Base-by-base conservation (phyloP, 2,329 filamentous ascomycete species). In the Plenodomus biglobosus region DNA sequence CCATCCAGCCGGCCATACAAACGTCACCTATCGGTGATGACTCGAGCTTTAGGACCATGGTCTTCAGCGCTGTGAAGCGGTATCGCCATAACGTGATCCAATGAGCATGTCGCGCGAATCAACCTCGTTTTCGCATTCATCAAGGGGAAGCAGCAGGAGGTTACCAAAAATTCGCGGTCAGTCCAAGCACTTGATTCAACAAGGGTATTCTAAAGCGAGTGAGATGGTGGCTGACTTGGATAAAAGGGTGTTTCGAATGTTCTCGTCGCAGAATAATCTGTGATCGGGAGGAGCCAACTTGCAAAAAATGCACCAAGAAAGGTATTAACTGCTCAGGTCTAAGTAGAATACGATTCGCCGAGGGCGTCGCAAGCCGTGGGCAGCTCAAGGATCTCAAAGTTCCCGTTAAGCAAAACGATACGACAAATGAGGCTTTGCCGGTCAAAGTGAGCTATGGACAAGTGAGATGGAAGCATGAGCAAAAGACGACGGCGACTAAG, bases 281-380 rank as follows among this genome's bases (percentile, higher is more conserved):
- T 54, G 73, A 76, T 54, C 72, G 70, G 49, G 62, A 64, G 16
- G 66, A 72, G 40, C 73, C 73, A 1, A 58, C 66, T 45, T 76
- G 73, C 46, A 51, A 59, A 17, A 75, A 75, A 42, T 76, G 73
- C 44, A 52, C 61, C 8, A 75, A 75, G 45, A 67, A 65, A 37
- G 58, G 57, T n/a, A 58, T 75, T 16, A 55, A 64, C 7, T 75
- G 73, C 52, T 75, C 73, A 0, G 73, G 73, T 0, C 59, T 73
- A 21, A 69, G 69, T 2, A 62, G 70, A 8, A 73, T 71, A 38
- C 69, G 69, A 13, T 73, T 74, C 35, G 71, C 69, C 39, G 64
- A 55, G 22, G 58, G 61, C 3, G 64, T 45, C 48, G 71, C 55
- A 53, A 52, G 48, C 21, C 44, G 53, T 40, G 59, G 58, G 8